These are phyloP conservation scores for Fusarium phyllophilum DNA, from an alignment of 2,329 filamentous ascomycete species.

Conservation along the genomic window DNA sequence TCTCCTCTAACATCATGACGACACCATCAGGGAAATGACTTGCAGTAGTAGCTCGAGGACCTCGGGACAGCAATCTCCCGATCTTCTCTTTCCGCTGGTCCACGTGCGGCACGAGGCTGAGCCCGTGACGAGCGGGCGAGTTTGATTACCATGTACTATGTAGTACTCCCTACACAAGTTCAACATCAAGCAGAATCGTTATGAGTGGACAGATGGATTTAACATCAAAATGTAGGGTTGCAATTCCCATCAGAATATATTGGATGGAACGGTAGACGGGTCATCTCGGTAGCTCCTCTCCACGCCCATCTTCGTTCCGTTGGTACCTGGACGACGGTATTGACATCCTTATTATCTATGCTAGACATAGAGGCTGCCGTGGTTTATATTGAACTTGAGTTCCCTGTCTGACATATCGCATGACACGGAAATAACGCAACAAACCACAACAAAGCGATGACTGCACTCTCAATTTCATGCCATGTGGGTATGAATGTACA, in stretches of 20 bases:
- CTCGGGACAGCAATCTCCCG: constrained; percentile 7
- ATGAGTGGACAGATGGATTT: neutral
- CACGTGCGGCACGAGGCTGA: constrained; percentile 34
- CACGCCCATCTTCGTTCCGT: neutral
- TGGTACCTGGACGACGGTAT: neutral
- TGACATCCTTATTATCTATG: neutral
- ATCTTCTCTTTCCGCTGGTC: constrained; percentile 4
- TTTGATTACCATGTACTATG: constrained; percentile 32
- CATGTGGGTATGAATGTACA: too few relatives aligned
- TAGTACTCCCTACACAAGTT: neutral
- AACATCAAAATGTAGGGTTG: neutral
- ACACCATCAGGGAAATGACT: constrained; percentile 34
- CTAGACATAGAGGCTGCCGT: neutral
- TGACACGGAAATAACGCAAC: constrained; percentile 2
- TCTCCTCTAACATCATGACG: constrained; percentile 18
- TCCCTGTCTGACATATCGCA: constrained; percentile 5
- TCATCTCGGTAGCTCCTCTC: constrained; percentile 2
- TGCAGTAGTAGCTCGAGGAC: constrained; percentile 33
- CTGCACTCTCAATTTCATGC: neutral
- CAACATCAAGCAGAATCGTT: neutral
- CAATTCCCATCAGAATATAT: neutral
- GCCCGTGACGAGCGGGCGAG: constrained; percentile 6
- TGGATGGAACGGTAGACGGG: neutral
- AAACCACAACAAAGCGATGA: constrained; percentile 1
- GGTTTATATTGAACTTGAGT: neutral